phyloP scores from a whole-genome alignment of 2,329 filamentous ascomycete species.

The Lachnum nothofagi region DNA sequence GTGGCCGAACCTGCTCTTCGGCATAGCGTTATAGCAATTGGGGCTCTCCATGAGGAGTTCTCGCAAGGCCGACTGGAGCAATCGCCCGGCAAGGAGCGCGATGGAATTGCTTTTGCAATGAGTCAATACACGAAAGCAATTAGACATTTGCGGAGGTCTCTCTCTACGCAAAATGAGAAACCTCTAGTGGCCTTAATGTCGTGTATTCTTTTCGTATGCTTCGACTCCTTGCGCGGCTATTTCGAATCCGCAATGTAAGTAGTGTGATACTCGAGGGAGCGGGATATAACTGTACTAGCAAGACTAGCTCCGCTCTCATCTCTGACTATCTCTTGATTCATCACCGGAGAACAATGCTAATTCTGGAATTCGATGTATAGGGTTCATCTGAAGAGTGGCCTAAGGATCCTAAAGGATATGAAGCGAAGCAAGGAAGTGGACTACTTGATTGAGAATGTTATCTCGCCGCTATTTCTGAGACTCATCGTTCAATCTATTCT shows the following conservation, averaged over 20 bases:
- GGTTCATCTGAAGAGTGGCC: conserved; percentile 28
- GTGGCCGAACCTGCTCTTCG: conserved; percentile 24
- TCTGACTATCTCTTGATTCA: too few relatives aligned
- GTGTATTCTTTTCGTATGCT: conserved; percentile 30
- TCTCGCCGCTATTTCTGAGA: conserved; percentile 26
- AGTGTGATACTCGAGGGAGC: too few relatives aligned
- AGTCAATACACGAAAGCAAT: conserved; percentile 32
- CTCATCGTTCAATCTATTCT: conserved; percentile 28
- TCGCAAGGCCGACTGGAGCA: conserved; percentile 12
- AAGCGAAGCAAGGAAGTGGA: conserved; percentile 9
- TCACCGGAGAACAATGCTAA: too few relatives aligned
- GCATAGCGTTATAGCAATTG: conserved; percentile 30
- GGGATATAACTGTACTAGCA: too few relatives aligned
- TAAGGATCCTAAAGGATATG: conserved; percentile 26
- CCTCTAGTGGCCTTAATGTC: conserved; percentile 27
- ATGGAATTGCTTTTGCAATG: conserved; percentile 21
- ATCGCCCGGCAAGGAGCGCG: conserved; percentile 5
- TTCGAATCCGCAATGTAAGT: conserved; percentile 28
- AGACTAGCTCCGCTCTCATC: too few relatives aligned
- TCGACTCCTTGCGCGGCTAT: conserved; percentile 29
- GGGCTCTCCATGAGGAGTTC: conserved; percentile 29
- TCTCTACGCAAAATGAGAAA: conserved; percentile 21
- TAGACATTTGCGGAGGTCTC: conserved; percentile 21
- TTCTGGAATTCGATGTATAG: too few relatives aligned
- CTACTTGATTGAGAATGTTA: conserved; percentile 22